phyloP scores from a whole-genome alignment of 306 rosid genomes.

The Malus sylvestris region DNA sequence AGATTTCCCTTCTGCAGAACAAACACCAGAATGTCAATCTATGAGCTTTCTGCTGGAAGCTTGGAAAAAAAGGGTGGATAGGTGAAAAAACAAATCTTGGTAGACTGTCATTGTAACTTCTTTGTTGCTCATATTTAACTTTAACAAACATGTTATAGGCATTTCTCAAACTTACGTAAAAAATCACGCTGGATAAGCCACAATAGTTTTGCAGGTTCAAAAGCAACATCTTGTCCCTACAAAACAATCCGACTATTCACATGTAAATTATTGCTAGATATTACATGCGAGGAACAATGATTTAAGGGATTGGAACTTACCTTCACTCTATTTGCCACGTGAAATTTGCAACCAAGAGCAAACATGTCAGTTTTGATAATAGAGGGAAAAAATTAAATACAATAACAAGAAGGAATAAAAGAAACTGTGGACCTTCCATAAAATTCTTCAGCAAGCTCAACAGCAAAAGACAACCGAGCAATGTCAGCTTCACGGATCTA shows the following conservation, averaged over 20 bases:
- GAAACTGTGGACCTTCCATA: constrained; percentile 73
- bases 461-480: constrained; percentile 91
- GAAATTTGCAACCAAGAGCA: constrained; percentile 27
- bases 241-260: constrained; percentile 24
- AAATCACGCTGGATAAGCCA: constrained; percentile 99
- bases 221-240: constrained; percentile 94
- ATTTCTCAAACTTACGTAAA: constrained; percentile 56
- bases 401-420: background rate
- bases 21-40: constrained; percentile 17
- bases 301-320: constrained; percentile 34
- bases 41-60: background rate
- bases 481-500: constrained; percentile 99
- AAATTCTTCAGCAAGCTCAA: constrained; percentile 98
- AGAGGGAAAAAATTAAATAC: background rate
- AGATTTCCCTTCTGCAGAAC: constrained; percentile 72
- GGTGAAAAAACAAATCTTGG: background rate
- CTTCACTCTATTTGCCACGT: constrained; percentile 71
- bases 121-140: background rate
- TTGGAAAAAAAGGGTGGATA: background rate
- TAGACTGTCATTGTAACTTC: background rate
- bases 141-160: background rate
- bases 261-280: background rate
- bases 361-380: constrained; percentile 34
- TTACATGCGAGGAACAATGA: background rate
- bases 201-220: constrained; percentile 96